Base-by-base conservation (phyloP, 306 rosid species). In the Hippophae rhamnoides region DNA sequence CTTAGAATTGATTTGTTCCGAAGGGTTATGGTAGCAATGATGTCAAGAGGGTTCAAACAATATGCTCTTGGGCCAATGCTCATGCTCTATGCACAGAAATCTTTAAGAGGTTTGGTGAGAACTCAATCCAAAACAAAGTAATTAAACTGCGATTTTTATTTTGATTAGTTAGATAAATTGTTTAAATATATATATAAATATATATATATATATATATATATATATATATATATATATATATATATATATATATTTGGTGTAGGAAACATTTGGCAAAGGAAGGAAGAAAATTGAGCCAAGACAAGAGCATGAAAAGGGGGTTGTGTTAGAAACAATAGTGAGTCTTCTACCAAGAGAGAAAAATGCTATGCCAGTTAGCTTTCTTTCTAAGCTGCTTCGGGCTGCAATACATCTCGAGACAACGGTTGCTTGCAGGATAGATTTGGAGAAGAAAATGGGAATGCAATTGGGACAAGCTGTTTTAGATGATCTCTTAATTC, bases 101-200 rank as follows among this genome's bases (percentile, higher is more conserved):
- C 95, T 55, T 90, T 93, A 26, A 77, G 90, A 82, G 94, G 95
- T 79, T 86, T 86, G 99, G 99, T 92, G 90, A 92, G 99, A 81
- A 66, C 74, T 80, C 74, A 45, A 61, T 26, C 86, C 73, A 48
- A 52, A 76, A 65, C 3, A 9, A 59, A 65, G 12, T 31, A 31
- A 31, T 31, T 4, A 31, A 31, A 31, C 38, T 31, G 38, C 2
- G 38, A 2, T 2, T 31, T 2, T 31, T 4, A 31, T 31, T 31
- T 31, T 51, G 50, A 10, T 9, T 69, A 65, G 38, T 59, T 75
- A 13, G 43, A 41, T 47, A n/a, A 26, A 56, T 38, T 52, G 18
- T 31, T 56, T 67, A 58, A 65, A 57, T 31, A 38, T 52, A 13
- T 59, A 26, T 70, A 59, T 50, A 49, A 57, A 26, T 70, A 59